Evolutionary conservation across 306 rosid genomes (phyloP), one percentile per base, ranked within the genome.

Genomic region (Vachellia pachyceras): DNA sequence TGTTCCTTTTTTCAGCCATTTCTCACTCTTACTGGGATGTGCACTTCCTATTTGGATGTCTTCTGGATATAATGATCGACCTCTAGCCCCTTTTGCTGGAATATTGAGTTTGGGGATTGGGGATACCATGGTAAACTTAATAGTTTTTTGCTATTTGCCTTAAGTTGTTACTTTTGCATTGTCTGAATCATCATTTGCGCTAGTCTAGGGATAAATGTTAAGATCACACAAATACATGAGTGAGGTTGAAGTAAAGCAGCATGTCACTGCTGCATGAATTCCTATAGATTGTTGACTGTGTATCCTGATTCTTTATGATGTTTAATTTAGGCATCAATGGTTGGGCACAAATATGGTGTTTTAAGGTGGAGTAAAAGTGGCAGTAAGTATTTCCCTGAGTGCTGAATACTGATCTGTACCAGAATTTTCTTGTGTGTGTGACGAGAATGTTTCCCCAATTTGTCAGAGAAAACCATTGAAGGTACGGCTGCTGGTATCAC

Each of bases 401-500:
- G 36, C 7, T 77, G 57, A 52, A 39, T 68, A 42, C 13, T 73
- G 49, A 52, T 82, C 70, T 86, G 65, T 79, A 69, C 40, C 33
- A 5, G 67, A 61, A 37, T 73, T 55, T 73, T 82, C 66, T 44
- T 7, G 73, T 82, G 15, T 84, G 10, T 77, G 58, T 73, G 82
- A 69, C 73, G 20, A 77, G 42, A 77, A 79, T 79, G 66, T 33
- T 81, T 52, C 36, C 29, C 78, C 80, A 72, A 22, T 55, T 87
- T 85, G 55, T 80, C 85, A 95, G 99, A 93, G 93, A 95, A 93
- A 91, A 95, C 99, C 35, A 85, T 95, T 83, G 99, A 95, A 93
- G 99, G 98, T 37, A 95, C 99, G 45, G 97, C 98, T 18, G 99
- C 99, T 83, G 99, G 99, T 76, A 95, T 95, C 85, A 90, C 98